A percentile compares a stretch with the other conserved stretches of the same genome.
These are phyloP conservation scores for Clitopilus passeckerianus DNA, from an alignment of 768 basidiomycete genomes.

Conservation along the genomic window DNA sequence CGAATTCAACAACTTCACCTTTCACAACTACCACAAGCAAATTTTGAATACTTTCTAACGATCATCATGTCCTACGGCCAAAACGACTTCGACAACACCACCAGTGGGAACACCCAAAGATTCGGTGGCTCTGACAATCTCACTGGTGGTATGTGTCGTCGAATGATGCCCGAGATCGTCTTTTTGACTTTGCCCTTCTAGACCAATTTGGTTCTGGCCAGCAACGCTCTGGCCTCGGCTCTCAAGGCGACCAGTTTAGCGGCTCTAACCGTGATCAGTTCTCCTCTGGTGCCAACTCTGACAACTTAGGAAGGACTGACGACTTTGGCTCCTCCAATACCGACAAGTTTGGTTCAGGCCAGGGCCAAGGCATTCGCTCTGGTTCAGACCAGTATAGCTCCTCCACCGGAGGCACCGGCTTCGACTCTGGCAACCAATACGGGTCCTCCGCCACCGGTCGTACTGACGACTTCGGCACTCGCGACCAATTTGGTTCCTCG, in stretches of 20 bases:
- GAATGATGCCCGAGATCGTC: neutral
- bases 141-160: neutral
- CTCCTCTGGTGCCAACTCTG: neutral
- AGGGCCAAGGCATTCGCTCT: neutral
- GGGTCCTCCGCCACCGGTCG: neutral
- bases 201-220: neutral
- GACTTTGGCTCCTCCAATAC: constrained; percentile 2
- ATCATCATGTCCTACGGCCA: constrained; percentile 13
- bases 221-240: neutral
- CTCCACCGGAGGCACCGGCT: neutral
- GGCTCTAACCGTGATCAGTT: constrained; percentile 2
- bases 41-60: neutral
- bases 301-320: neutral
- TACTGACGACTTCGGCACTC: neutral
- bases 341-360: neutral
- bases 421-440: constrained; percentile 1
- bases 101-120: constrained; percentile 5
- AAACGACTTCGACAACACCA: constrained; percentile 6
- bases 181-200: neutral
- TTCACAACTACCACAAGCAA: neutral
- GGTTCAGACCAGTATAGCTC: neutral
- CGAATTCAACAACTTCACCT: neutral
- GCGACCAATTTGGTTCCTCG: constrained; percentile 7
- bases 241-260: neutral
- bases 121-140: constrained; percentile 1